Evolutionary conservation across 768 basidiomycete genomes (phyloP), one percentile per base, ranked within the genome.

Genomic region (Amanita pseudoporphyria): DNA sequence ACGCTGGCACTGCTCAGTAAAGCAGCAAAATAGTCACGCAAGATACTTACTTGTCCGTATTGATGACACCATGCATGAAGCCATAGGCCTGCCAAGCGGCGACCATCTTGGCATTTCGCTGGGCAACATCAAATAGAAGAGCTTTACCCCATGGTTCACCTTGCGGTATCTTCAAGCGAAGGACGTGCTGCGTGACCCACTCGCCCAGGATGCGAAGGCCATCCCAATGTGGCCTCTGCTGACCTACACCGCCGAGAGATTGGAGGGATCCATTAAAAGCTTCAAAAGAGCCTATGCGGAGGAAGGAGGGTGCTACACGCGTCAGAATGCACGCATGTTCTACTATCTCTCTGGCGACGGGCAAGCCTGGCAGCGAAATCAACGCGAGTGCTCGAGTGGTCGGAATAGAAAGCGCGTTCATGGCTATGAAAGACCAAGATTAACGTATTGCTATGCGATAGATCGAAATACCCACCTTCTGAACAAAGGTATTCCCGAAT

Each of bases 21-120:
- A n/a, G 13, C 7, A 5, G 18, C n/a, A 36, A 14, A 26, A 2
- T 2, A 24, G n/a, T 5, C 32, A 21, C 9, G 6, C 18, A 6
- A 13, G 14, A 13, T 12, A 26, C 76, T 51, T 56, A 86, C 87
- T 95, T 96, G 69, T 97, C 95, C 1, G 94, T 95, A 60, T 98
- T 98, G 57, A 99, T 91, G 32, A 99, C 95, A 0, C 91, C 92
- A 60, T 93, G 89, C 90, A 92, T 90, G 62, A 88, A 93, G 1
- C 91, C 91, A 63, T 86, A 87, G 6, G 80, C 90, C 66, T 98
- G 95, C 96, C 96, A 98, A 3, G 76, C 85, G 9, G 93, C 96
- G 0, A 93, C 88, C 87, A 94, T 98, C 61, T 70, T 71, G 38
- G 88, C 94, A 60, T 96, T 98, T 59, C 92, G 71, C 62, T 76